Conservation (phyloP, 2,329 filamentous ascomycete genomes). For the Zasmidium citrigriseum region DNA sequence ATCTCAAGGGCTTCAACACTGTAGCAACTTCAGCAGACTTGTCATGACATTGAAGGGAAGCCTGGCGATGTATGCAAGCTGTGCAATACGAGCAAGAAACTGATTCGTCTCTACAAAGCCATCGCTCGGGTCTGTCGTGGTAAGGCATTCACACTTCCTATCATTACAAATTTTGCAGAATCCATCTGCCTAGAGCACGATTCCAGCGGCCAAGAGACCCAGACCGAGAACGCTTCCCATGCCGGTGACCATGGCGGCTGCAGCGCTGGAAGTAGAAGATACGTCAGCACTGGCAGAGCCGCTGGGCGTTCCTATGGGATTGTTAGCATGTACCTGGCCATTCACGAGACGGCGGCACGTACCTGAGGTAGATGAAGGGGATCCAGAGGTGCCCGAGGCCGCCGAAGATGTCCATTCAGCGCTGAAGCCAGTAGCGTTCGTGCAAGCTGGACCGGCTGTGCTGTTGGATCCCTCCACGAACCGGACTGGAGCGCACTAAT, state of each 20-base stretch:
- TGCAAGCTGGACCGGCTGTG: constrained; percentile 29
- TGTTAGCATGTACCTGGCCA: too few species aligned
- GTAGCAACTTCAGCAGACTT: too few species aligned
- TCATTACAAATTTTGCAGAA: too few species aligned
- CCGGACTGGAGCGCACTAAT: constrained; percentile 34
- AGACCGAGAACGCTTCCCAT: constrained; percentile 23
- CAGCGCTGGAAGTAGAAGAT: constrained; percentile 14
- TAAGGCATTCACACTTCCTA: too few species aligned
- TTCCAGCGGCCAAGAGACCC: constrained; percentile 22
- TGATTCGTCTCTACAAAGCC: too few species aligned
- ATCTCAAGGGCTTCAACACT: too few species aligned
- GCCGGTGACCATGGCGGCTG: constrained; percentile 19
- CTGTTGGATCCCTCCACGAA: constrained; percentile 33
- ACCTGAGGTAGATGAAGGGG: background rate
- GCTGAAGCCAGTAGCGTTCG: constrained; percentile 29
- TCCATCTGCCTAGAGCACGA: constrained; percentile 21
- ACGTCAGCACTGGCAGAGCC: background rate
- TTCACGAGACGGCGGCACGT: too few species aligned
- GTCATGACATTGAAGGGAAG: too few species aligned
- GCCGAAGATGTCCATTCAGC: constrained; percentile 23
- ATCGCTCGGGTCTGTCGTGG: too few species aligned
- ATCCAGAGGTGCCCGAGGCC: constrained; percentile 4
- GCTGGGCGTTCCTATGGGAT: too few species aligned
- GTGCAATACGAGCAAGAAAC: too few species aligned
- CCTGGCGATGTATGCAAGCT: too few species aligned